These are phyloP conservation scores for Acanthamoeba lenticulata DNA, from an alignment of 208 protist species.

Conservation along the genomic window DNA sequence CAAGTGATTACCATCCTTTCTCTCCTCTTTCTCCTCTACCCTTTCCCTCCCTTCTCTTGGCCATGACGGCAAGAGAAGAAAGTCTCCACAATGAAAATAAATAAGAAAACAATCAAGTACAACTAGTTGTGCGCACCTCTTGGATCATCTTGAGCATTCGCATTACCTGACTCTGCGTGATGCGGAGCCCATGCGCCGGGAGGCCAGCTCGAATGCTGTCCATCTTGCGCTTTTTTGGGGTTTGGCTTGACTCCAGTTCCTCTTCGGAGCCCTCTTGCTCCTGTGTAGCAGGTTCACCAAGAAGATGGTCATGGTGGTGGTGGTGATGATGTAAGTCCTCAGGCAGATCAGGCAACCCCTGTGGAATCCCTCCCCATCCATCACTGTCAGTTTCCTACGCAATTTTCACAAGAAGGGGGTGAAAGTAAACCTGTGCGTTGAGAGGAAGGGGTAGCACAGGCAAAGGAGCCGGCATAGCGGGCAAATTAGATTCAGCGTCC, in stretches of 20 bases:
- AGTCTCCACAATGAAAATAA: background rate
- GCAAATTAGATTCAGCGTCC: background rate
- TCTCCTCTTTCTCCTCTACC: too few relatives aligned
- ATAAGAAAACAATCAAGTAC: background rate
- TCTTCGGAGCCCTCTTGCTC: conserved; percentile 33
- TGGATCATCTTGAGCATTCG: conserved; percentile 31
- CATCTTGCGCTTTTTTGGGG: conserved; percentile 11
- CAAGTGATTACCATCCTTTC: too few relatives aligned
- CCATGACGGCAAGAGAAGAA: too few relatives aligned
- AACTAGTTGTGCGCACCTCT: background rate
- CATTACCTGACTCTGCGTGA: conserved; percentile 28
- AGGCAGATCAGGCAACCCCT: background rate
- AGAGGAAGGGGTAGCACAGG: background rate
- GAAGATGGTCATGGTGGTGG: background rate
- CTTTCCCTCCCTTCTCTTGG: too few relatives aligned
- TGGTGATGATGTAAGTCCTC: background rate
- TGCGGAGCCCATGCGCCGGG: background rate
- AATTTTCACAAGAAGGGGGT: background rate
- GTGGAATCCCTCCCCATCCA: background rate
- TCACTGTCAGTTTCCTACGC: background rate
- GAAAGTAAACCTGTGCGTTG: background rate
- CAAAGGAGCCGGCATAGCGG: background rate
- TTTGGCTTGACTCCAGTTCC: conserved; percentile 18
- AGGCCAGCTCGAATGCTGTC: conserved; percentile 33
- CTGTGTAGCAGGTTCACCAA: background rate